These are phyloP conservation scores for Cryptococcus depauperatus DNA, from an alignment of 1,284 basidiomycete species.

Conservation along the genomic window DNA sequence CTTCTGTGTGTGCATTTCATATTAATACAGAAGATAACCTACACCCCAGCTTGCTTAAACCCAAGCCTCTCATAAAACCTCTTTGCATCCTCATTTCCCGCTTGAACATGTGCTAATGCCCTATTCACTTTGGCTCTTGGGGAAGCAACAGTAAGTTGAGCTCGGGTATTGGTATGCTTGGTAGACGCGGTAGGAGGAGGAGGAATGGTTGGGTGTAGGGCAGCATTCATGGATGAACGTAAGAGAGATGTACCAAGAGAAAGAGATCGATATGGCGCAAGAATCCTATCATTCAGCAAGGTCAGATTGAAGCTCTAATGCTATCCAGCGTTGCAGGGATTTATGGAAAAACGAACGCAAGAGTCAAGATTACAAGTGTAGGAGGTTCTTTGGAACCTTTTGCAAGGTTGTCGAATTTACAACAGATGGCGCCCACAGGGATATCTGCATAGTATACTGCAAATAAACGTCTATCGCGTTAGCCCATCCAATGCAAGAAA, in stretches of 20 bases:
- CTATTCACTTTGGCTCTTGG: constrained; percentile 32
- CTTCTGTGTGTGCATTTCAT: neutral
- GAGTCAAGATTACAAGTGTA: constrained; percentile 39
- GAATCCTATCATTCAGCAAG: no score
- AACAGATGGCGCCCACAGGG: constrained; percentile 42
- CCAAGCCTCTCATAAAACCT: constrained; percentile 42
- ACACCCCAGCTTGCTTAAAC: constrained; percentile 39
- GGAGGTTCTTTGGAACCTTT: constrained; percentile 28
- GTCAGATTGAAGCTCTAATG: neutral
- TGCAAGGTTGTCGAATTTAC: constrained; percentile 29
- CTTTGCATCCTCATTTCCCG: constrained; percentile 39
- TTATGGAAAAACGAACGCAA: constrained; percentile 31
- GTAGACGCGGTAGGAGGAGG: constrained; percentile 34
- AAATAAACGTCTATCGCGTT: neutral
- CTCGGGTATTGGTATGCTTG: constrained; percentile 31
- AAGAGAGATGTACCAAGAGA: constrained; percentile 40
- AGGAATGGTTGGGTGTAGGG: constrained; percentile 35
- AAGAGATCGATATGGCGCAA: constrained; percentile 43
- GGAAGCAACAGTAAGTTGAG: constrained; percentile 21
- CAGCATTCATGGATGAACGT: constrained; percentile 26
- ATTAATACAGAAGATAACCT: constrained; percentile 14
- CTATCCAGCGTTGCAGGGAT: neutral
- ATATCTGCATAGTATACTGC: constrained; percentile 45
- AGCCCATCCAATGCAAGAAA: neutral
- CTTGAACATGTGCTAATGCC: constrained; percentile 39